Evolutionary conservation across 129 eudicot species (phyloP).

Genomic region (Smallanthus sonchifolius): DNA sequence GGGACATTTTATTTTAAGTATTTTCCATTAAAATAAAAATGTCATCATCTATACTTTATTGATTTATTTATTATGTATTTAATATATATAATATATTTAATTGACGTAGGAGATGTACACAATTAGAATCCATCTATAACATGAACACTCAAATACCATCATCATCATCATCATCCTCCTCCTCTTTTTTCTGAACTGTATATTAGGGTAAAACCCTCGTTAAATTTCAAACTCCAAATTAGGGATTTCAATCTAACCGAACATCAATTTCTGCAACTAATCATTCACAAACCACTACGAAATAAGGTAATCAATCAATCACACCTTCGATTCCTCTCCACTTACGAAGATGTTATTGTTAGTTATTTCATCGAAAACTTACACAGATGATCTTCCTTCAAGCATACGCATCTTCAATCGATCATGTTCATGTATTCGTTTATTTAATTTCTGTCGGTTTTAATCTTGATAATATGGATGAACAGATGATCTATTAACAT

Average conservation of each 20-base stretch:
- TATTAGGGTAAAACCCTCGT: conserved; percentile 35
- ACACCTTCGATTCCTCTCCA: conserved; percentile 9
- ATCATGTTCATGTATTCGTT: conserved; percentile 3
- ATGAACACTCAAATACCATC: conserved; percentile 20
- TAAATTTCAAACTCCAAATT: conserved; percentile 19
- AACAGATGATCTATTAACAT: background rate
- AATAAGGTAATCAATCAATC: conserved; percentile 9
- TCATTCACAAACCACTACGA: conserved; percentile 12
- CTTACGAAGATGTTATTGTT: background rate
- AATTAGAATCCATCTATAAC: background rate
- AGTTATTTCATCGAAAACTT: background rate
- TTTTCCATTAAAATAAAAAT: too few relatives aligned
- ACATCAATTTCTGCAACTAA: conserved; percentile 22
- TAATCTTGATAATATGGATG: conserved; percentile 16
- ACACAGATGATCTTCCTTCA: background rate
- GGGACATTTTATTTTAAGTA: too few relatives aligned
- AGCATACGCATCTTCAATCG: conserved; percentile 13
- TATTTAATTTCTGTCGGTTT: conserved; percentile 18
- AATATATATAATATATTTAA: too few relatives aligned
- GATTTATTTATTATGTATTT: too few relatives aligned
- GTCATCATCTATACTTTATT: too few relatives aligned
- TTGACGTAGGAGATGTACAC: too few relatives aligned
- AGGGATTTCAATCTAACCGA: conserved; percentile 10
- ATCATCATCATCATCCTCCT: conserved; percentile 16
- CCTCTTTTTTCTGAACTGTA: conserved; percentile 31